Evolutionary conservation across 2,329 filamentous ascomycete species (phyloP).

Genomic region (Fusarium tanahbumbuense): DNA sequence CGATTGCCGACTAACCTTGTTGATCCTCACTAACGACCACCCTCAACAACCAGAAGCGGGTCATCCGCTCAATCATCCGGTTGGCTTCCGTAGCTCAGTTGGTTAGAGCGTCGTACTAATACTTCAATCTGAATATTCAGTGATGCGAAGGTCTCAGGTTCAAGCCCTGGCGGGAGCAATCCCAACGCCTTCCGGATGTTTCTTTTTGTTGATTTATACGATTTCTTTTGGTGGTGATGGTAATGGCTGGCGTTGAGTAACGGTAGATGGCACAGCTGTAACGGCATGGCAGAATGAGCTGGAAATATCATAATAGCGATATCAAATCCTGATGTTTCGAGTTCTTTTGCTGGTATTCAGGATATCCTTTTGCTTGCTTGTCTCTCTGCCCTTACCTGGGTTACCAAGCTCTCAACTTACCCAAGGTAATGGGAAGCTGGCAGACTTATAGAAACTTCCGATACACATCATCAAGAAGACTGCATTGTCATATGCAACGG

Average conservation of each 20-base stretch:
- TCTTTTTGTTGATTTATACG: slow-evolving; percentile 21
- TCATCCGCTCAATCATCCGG: slow-evolving; percentile 24
- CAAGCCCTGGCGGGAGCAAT: slow-evolving; percentile 33
- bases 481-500: background rate
- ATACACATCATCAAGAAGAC: background rate
- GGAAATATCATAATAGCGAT: no score
- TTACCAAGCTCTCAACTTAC: background rate
- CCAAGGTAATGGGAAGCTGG: background rate
- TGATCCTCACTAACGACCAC: background rate
- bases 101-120: slow-evolving; percentile 34
- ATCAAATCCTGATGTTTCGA: background rate
- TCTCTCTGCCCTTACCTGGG: background rate
- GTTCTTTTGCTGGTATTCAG: background rate
- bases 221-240: background rate
- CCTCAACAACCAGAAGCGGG: slow-evolving; percentile 25
- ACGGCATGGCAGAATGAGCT: background rate
- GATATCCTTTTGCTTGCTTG: background rate
- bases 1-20: background rate
- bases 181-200: slow-evolving; percentile 20
- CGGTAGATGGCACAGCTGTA: background rate
- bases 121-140: slow-evolving; percentile 25
- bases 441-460: background rate
- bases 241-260: background rate
- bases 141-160: slow-evolving; percentile 32
- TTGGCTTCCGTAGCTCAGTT: slow-evolving; percentile 44